phyloP scores from a whole-genome alignment of 768 basidiomycete genomes.

The Amanita subjunquillea region DNA sequence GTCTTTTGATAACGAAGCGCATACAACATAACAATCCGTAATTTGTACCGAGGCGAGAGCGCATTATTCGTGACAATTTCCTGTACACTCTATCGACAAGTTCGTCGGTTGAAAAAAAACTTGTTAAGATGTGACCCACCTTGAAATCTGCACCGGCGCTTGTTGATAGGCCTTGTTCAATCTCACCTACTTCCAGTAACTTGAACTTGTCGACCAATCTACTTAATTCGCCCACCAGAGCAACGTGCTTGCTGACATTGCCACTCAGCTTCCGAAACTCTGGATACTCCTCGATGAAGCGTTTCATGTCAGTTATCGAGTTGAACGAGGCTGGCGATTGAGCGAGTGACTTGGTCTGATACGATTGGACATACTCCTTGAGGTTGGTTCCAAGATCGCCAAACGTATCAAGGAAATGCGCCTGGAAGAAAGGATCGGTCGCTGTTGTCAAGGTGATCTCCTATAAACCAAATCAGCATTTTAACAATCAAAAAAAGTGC shows the following conservation, averaged over 20 bases:
- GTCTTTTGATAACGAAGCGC: slow-evolving; percentile 93
- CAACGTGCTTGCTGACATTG: slow-evolving; percentile 98
- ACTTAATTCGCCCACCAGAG: slow-evolving; percentile 92
- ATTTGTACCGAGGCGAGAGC: slow-evolving; percentile 73
- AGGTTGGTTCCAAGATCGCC: slow-evolving; percentile 91
- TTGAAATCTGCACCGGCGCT: slow-evolving; percentile 84
- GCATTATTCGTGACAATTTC: slow-evolving; percentile 55
- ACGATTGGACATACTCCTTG: slow-evolving; percentile 88
- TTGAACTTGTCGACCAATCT: slow-evolving; percentile 80
- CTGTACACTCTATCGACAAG: slow-evolving; percentile 64
- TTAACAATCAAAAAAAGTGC: neutral
- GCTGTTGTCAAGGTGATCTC: slow-evolving; percentile 89
- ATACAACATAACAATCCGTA: slow-evolving; percentile 84
- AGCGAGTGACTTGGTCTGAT: slow-evolving; percentile 74
- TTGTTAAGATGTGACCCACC: slow-evolving; percentile 19
- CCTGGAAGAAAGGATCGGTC: slow-evolving; percentile 91
- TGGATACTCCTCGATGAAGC: slow-evolving; percentile 95
- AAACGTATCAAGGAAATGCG: slow-evolving; percentile 86
- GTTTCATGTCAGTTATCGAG: slow-evolving; percentile 95
- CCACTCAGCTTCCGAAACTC: slow-evolving; percentile 95
- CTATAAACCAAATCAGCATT: slow-evolving; percentile 25
- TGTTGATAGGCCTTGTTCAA: slow-evolving; percentile 93
- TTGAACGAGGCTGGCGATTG: slow-evolving; percentile 76
- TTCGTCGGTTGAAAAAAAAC: neutral
- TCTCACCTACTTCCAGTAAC: slow-evolving; percentile 82